Base-by-base conservation (phyloP, 1,284 basidiomycete genomes). In the Somion occarium region DNA sequence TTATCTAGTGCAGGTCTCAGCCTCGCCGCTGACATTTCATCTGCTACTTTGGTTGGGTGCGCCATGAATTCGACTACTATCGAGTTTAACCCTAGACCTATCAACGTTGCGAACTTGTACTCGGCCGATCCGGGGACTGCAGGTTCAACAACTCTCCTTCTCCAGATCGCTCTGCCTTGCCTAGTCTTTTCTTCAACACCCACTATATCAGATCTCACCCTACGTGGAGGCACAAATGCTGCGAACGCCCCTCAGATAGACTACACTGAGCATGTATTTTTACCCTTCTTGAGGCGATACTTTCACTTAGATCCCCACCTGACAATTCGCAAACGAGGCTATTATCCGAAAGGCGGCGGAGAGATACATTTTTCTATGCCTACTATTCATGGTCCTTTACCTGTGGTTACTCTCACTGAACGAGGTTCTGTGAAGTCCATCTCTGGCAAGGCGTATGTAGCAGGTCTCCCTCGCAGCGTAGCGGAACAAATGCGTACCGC, bases 151-250 rank as follows among this genome's bases (percentile, higher is more conserved):
- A 80, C 80, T 12, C 76, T 89, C 24, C 73, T 88, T 25, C 70
- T 88, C 5, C 87, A 89, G 66, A 73, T 85, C n/a, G 71, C 85
- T 2, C 70, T 88, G 12, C 85, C 86, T 0, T 74, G 84, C 50
- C 72, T 89, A 19, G 52, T 88, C 18, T 88, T 86, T 61, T 67
- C 75, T 5, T 41, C 66, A 1, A 51, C 61, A 18, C 22, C 46
- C 13, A 53, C 56, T 4, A 50, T 64, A 2, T 76, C 80, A 7
- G 70, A 67, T 3, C 69, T 89, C 23, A 69, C 67, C 12, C 73
- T 89, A 2, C 68, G 71, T 1, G 87, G 87, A 13, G 86, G 87
- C 2, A 89, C 86, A 2, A 88, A 89, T 56, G 84, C 83, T 15
- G 64, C 69, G 1, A 63, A 74, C 39, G 84, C 86, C 2, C 87